phyloP scores from a whole-genome alignment of 495 filamentous ascomycete genomes.

The Neurospora sp. region DNA sequence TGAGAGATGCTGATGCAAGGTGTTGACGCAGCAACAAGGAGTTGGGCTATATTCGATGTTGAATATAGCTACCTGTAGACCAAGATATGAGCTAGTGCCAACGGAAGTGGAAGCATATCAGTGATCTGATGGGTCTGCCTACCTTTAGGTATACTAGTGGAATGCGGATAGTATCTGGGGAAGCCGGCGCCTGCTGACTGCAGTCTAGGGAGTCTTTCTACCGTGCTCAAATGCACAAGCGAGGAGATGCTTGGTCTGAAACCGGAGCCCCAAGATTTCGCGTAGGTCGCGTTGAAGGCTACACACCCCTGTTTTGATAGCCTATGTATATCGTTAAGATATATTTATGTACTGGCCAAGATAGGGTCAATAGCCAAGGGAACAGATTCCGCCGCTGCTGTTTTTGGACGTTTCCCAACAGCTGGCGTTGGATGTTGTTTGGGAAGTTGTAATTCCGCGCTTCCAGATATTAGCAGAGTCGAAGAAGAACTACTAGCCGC shows the following conservation, averaged over 20 bases:
- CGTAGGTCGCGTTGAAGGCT: slow-evolving; percentile 20
- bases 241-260: slow-evolving; percentile 20
- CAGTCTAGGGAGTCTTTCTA: slow-evolving; percentile 18
- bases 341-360: slow-evolving; percentile 17
- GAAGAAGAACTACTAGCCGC: background rate
- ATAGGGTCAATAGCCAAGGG: slow-evolving; percentile 19
- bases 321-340: slow-evolving; percentile 20
- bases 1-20: slow-evolving; percentile 14
- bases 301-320: slow-evolving; percentile 19
- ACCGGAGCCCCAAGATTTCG: slow-evolving; percentile 18
- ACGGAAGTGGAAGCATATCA: background rate
- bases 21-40: slow-evolving; percentile 14
- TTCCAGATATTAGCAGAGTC: background rate
- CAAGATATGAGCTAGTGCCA: background rate
- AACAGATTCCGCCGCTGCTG: slow-evolving; percentile 23
- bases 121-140: background rate
- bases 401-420: slow-evolving; percentile 26
- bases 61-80: slow-evolving; percentile 1
- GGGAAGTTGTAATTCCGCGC: background rate
- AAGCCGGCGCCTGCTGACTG: slow-evolving; percentile 13
- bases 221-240: slow-evolving; percentile 26
- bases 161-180: background rate
- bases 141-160: background rate
- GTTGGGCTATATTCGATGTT: slow-evolving; percentile 18
- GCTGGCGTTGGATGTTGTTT: slow-evolving; percentile 7